Evolutionary conservation across 2,329 filamentous ascomycete species (phyloP), one percentile per base, ranked within the genome.

Genomic region (Cercospora brassicicola): DNA sequence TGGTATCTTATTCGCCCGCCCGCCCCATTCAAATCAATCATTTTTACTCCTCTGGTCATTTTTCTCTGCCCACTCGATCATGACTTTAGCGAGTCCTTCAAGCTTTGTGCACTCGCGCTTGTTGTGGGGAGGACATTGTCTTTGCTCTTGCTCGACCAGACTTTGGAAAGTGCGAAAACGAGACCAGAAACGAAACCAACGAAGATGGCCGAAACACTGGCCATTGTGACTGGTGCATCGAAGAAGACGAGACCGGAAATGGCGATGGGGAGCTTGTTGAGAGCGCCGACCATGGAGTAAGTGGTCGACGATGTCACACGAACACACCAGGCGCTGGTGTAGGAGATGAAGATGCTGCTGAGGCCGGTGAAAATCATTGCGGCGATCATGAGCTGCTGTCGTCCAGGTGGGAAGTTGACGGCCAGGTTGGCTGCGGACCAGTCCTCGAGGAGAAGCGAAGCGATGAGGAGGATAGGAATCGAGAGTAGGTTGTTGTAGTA

Each of bases 401-500:
- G 91, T 36, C 88, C 91, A n/a, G 83, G 75, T 2, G 95, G 95
- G 84, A 99, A 99, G 85, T 98, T 98, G 81, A 86, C 89, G 73
- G 84, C 82, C 74, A 99, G 83, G 82, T 99, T 99, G 69, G 86
- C 85, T 61, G 87, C 84, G 6, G 94, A 96, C 95, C 95, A 99
- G 83, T 98, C 92, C 80, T 99, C 95, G 73, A 91, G 84, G 71
- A 97, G 76, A 63, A 97, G 83, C 36, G 94, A 96, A 79, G 90
- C 89, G 75, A 93, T 79, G 67, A 98, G 81, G 62, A 99, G 89
- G 76, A 98, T 90, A 30, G 95, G 95, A 72, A 99, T 97, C 66
- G 94, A 96, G 73, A 99, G 89, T 59, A 98, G 87, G 82, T 99
- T 98, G 88, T 99, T 99, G 86, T 99, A 99, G 84, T 95, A 98